Percentiles rank a stretch among this genome's conserved stretches.
phyloP scores from a whole-genome alignment of 345 rosid species.

The Crucihimalaya himalaica region DNA sequence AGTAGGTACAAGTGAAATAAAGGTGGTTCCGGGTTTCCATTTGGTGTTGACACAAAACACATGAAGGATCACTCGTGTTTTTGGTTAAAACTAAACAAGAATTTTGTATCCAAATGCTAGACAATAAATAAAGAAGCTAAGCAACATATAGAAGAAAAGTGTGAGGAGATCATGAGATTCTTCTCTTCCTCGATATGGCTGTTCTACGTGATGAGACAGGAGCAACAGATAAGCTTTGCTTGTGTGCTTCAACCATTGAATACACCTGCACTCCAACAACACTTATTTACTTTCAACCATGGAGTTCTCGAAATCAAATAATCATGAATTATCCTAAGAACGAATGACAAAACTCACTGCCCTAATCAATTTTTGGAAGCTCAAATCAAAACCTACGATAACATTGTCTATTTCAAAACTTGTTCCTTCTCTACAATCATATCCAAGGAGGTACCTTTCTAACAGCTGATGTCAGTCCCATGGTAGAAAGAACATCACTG shows the following conservation, averaged over 20 bases:
- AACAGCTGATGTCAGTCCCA: constrained; percentile 43
- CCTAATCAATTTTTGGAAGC: not conserved
- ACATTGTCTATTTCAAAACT: not conserved
- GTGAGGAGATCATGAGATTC: constrained; percentile 11
- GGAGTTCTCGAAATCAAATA: constrained; percentile 7
- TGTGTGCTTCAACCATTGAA: constrained; percentile 40
- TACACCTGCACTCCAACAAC: constrained; percentile 37
- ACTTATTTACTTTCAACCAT: constrained; percentile 6
- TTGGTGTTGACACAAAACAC: too few species aligned
- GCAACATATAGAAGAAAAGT: not conserved
- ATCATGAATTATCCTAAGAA: constrained; percentile 1
- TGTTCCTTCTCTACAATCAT: constrained; percentile 3
- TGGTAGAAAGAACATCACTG: constrained; percentile 36
- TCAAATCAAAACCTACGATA: not conserved
- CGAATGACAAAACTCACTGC: not conserved
- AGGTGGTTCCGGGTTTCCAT: too few species aligned
- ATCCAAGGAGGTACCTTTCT: constrained; percentile 36
- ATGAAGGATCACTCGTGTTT: too few species aligned
- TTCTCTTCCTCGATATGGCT: constrained; percentile 31
- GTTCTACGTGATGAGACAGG: constrained; percentile 9
- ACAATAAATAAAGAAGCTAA: not conserved
- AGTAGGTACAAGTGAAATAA: too few species aligned
- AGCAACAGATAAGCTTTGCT: constrained; percentile 19
- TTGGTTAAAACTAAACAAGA: not conserved
- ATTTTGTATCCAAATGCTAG: not conserved